phyloP scores from a whole-genome alignment of 768 basidiomycete genomes.

The Paxillus involutus region DNA sequence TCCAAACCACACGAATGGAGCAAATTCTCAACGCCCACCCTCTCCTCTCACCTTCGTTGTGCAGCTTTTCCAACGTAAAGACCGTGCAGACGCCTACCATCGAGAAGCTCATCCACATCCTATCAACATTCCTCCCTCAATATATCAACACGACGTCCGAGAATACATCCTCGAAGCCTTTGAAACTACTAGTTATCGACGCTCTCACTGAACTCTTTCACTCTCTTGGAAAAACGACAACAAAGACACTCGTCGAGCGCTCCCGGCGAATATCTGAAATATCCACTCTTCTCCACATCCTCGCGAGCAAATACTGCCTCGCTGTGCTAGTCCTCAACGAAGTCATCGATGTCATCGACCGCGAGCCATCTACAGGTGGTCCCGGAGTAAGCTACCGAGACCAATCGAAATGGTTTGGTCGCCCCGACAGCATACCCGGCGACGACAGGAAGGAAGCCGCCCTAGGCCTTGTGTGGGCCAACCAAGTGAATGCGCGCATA shows the following conservation, averaged over 20 bases:
- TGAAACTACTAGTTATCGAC: constrained; percentile 84
- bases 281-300: constrained; percentile 64
- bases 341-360: constrained; percentile 75
- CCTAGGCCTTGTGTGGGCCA: constrained; percentile 91
- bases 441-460: constrained; percentile 74
- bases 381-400: constrained; percentile 57
- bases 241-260: constrained; percentile 67
- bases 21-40: constrained; percentile 61
- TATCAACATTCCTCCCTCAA: constrained; percentile 53
- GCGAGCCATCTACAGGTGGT: constrained; percentile 12
- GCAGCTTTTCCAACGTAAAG: constrained; percentile 57
- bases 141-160: constrained; percentile 41
- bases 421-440: constrained; percentile 56
- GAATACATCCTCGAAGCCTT: constrained; percentile 44
- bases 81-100: constrained; percentile 59
- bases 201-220: constrained; percentile 87
- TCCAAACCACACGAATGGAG: constrained; percentile 67
- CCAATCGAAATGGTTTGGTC: constrained; percentile 77
- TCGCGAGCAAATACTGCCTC: constrained; percentile 63
- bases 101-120: constrained; percentile 51
- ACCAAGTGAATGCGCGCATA: constrained; percentile 83
- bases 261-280: constrained; percentile 68
- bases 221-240: constrained; percentile 54
- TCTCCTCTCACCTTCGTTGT: constrained; percentile 40
- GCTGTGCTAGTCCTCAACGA: constrained; percentile 89